Evolutionary conservation across 2,329 filamentous ascomycete genomes (phyloP).

Genomic region (Fusarium sulawesiense): DNA sequence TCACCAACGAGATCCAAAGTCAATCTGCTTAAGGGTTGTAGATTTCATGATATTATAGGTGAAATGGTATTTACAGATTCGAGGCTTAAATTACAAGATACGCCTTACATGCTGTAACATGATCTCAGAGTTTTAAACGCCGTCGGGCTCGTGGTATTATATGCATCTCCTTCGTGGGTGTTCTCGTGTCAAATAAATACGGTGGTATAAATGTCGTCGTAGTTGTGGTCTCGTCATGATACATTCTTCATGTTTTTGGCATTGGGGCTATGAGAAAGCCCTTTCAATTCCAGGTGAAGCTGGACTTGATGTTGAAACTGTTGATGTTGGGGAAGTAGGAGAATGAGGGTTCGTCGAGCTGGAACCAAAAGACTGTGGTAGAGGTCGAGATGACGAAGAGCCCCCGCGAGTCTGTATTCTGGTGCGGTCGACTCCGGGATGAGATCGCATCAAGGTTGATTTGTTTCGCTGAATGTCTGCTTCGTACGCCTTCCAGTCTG

Average conservation of each 20-base stretch:
- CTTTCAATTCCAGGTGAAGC: conserved; percentile 26
- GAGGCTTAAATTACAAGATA: conserved; percentile 9
- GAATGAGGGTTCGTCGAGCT: conserved; percentile 34
- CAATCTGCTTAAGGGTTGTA: conserved; percentile 19
- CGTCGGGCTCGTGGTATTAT: conserved; percentile 25
- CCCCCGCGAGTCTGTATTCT: conserved; percentile 14
- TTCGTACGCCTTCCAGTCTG: conserved; percentile 56
- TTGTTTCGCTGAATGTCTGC: conserved; percentile 49
- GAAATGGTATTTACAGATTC: conserved; percentile 5
- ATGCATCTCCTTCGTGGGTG: conserved; percentile 12
- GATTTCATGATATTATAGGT: not conserved
- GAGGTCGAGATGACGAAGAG: conserved; percentile 27
- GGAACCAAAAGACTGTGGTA: conserved; percentile 25
- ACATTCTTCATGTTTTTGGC: not conserved
- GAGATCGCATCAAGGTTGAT: conserved; percentile 44
- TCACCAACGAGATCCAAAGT: conserved; percentile 70
- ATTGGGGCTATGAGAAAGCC: conserved; percentile 12
- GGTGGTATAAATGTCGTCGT: conserved; percentile 11
- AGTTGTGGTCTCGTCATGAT: conserved; percentile 1
- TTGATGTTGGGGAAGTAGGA: conserved; percentile 28
- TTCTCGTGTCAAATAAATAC: conserved; percentile 1
- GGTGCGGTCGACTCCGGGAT: conserved; percentile 46
- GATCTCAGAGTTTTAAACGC: not conserved
- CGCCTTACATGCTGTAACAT: not conserved
- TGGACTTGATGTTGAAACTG: conserved; percentile 12